These are phyloP conservation scores for Pythium oligandrum DNA, from an alignment of 352 stramenopile species.

Conservation along the genomic window DNA sequence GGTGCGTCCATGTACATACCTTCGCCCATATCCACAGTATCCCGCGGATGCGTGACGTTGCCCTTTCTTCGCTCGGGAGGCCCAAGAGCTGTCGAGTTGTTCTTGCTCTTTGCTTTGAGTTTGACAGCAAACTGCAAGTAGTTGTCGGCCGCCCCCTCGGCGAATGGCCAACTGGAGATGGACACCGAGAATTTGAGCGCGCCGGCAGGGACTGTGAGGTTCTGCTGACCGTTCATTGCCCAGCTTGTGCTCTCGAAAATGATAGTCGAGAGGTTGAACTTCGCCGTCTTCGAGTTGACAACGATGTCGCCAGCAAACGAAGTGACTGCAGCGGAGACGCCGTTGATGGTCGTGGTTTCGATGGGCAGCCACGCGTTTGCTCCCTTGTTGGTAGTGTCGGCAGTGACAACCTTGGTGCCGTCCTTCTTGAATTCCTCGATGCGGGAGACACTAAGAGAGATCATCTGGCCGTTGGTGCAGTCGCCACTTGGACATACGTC, in stretches of 20 bases:
- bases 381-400: slow-evolving; percentile 21
- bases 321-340: slow-evolving; percentile 20
- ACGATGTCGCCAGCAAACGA: slow-evolving; percentile 19
- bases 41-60: not conserved
- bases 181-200: slow-evolving; percentile 40
- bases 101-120: slow-evolving; percentile 20
- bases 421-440: slow-evolving; percentile 22
- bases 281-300: slow-evolving; percentile 1
- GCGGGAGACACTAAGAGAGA: slow-evolving; percentile 16
- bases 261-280: slow-evolving; percentile 30
- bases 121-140: slow-evolving; percentile 22
- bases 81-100: not conserved
- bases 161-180: slow-evolving; percentile 30
- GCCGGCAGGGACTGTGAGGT: slow-evolving; percentile 26
- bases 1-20: slow-evolving; percentile 22
- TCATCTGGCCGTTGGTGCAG: slow-evolving; percentile 12
- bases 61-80: slow-evolving; percentile 2
- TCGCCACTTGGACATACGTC: slow-evolving; percentile 28
- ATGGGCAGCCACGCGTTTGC: slow-evolving; percentile 25
- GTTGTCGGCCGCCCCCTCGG: slow-evolving; percentile 8
- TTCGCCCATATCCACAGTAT: slow-evolving; percentile 11
- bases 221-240: slow-evolving; percentile 27
- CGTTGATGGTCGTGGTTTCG: slow-evolving; percentile 3
- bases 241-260: slow-evolving; percentile 28
- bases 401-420: slow-evolving; percentile 5